Conservation (phyloP, 2,329 filamentous ascomycete genomes). For the Pleoardoris graminearum region DNA sequence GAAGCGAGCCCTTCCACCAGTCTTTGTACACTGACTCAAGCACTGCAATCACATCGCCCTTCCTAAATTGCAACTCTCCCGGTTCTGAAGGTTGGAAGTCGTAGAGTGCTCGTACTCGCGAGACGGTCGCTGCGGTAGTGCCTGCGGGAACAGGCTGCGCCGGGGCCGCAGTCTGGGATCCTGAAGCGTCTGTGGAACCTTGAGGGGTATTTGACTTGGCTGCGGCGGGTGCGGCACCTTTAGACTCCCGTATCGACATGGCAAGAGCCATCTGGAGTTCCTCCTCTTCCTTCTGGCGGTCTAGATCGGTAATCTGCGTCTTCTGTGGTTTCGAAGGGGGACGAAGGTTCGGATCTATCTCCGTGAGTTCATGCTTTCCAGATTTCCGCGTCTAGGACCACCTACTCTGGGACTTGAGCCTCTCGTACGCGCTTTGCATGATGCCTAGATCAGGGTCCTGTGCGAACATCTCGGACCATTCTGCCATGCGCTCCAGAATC, state of each 20-base stretch:
- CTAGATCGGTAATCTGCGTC: constrained; percentile 83
- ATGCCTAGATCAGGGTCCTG: constrained; percentile 90
- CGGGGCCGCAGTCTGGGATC: constrained; percentile 45
- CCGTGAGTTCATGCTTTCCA: constrained; percentile 15
- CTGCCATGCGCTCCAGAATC: constrained; percentile 94
- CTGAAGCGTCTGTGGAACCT: constrained; percentile 31
- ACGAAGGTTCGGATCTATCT: constrained; percentile 81
- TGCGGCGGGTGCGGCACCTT: constrained; percentile 45
- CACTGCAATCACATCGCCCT: constrained; percentile 95
- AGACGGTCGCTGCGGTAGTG: constrained; percentile 94
- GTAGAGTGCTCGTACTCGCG: constrained; percentile 87
- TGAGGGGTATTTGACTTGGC: constrained; percentile 49
- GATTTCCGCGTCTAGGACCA: not conserved
- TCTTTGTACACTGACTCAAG: constrained; percentile 98
- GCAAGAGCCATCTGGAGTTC: constrained; percentile 95
- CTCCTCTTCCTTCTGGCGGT: constrained; percentile 94
- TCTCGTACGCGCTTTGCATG: constrained; percentile 93
- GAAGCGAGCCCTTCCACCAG: constrained; percentile 96
- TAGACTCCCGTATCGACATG: constrained; percentile 87
- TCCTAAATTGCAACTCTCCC: constrained; percentile 93
- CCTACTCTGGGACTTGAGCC: constrained; percentile 71
- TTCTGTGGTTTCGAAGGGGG: constrained; percentile 92
- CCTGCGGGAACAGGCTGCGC: constrained; percentile 70
- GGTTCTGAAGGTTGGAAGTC: constrained; percentile 94
- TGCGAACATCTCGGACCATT: constrained; percentile 94